Percentiles rank a stretch among this genome's conserved stretches.
Evolutionary conservation across 345 rosid species (phyloP).

Genomic region (Moringa oleifera): DNA sequence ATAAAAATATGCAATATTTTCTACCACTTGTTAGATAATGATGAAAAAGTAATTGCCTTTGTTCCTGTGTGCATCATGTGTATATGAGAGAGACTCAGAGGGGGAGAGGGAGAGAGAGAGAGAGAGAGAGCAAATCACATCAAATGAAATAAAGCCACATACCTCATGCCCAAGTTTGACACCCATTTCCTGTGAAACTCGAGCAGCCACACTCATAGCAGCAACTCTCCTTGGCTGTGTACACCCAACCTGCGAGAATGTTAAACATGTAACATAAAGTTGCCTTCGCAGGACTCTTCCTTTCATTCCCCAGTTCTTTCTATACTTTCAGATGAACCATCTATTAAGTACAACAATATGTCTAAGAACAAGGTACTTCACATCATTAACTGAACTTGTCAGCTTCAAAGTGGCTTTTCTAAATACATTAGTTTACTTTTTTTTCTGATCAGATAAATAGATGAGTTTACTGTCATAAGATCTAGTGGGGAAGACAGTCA

Average conservation of each 20-base stretch:
- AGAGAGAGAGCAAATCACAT: not conserved
- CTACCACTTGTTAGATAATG: not conserved
- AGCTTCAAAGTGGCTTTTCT: not conserved
- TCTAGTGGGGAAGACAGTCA: not conserved
- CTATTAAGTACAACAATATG: no score
- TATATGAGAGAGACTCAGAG: not conserved
- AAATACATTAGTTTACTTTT: no score
- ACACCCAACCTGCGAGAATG: conserved; percentile 69
- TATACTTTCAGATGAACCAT: no score
- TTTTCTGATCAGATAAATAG: no score
- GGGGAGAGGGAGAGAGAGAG: not conserved
- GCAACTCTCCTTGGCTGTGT: conserved; percentile 98
- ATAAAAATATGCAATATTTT: no score
- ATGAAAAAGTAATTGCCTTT: no score
- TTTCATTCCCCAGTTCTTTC: not conserved
- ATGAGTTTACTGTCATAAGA: not conserved
- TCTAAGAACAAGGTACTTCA: no score
- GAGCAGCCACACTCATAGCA: conserved; percentile 98
- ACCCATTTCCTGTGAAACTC: conserved; percentile 99
- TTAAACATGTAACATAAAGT: conserved; percentile 4
- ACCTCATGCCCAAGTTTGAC: conserved; percentile 99
- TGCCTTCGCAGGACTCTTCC: not conserved
- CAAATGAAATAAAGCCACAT: conserved; percentile 12
- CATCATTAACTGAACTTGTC: not conserved
- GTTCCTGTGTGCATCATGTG: not conserved